Conservation (phyloP, 306 rosid genomes). For the Oxytropis ochrocephala region DNA sequence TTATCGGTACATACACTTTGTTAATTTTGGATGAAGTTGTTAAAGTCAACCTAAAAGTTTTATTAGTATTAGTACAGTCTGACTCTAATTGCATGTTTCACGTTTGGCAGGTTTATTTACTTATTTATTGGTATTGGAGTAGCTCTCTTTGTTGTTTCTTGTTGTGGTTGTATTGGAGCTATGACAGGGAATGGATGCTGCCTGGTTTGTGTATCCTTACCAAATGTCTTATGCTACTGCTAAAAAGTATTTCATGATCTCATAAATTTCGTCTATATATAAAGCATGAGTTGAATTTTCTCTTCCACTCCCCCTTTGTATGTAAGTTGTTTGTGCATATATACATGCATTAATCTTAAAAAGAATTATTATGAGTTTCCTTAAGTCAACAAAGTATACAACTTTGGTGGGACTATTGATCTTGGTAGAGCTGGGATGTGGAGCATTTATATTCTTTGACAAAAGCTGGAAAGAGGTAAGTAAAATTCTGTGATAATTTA, state of each 20-base stretch:
- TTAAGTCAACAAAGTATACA: constrained; percentile 68
- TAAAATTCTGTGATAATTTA: background rate
- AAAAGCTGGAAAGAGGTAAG: constrained; percentile 82
- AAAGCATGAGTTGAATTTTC: constrained; percentile 7
- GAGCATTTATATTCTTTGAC: constrained; percentile 81
- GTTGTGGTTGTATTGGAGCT: constrained; percentile 83
- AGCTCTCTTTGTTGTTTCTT: constrained; percentile 64
- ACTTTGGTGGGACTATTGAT: constrained; percentile 64
- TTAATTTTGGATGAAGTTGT: background rate
- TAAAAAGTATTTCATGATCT: constrained; percentile 3
- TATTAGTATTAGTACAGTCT: constrained; percentile 8
- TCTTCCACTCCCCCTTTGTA: background rate
- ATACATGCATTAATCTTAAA: background rate
- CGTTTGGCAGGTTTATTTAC: constrained; percentile 81
- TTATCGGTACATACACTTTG: background rate
- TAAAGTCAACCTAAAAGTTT: background rate
- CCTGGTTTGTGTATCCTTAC: constrained; percentile 85
- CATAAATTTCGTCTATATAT: background rate
- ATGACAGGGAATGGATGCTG: constrained; percentile 74
- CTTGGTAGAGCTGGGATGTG: constrained; percentile 76
- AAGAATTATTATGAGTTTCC: constrained; percentile 37
- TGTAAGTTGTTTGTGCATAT: background rate
- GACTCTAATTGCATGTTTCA: background rate
- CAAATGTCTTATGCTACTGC: background rate
- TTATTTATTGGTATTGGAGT: constrained; percentile 76